Evolutionary conservation across 2,329 filamentous ascomycete genomes (phyloP).

Genomic region (Trichophyton schoenleinii): DNA sequence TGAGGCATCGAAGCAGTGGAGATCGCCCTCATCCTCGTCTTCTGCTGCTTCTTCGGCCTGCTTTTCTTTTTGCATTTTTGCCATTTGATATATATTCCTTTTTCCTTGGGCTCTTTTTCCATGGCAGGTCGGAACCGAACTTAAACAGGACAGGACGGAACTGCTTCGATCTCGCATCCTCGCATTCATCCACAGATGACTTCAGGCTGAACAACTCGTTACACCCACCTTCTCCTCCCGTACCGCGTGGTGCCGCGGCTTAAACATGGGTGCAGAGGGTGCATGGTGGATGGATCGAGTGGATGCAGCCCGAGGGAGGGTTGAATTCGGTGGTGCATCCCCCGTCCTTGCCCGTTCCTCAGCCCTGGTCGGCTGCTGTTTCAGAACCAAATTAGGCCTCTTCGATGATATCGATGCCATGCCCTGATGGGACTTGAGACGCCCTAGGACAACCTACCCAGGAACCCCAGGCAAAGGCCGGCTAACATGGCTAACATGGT

Average conservation of each 20-base stretch:
- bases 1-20: neutral
- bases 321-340: neutral
- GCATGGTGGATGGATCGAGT: neutral
- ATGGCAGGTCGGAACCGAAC: neutral
- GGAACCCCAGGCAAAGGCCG: neutral
- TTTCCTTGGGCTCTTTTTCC: neutral
- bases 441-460: neutral
- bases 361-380: neutral
- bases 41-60: neutral
- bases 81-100: neutral
- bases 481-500: neutral
- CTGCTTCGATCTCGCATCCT: neutral
- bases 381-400: constrained; percentile 3
- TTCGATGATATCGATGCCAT: neutral
- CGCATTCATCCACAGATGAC: neutral
- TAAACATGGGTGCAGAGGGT: neutral
- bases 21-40: neutral
- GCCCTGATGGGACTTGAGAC: neutral
- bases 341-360: neutral
- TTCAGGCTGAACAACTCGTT: neutral
- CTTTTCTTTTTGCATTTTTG: neutral
- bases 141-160: neutral
- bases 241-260: neutral
- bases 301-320: neutral
- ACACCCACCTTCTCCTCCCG: neutral